Percentiles rank a stretch among this genome's conserved stretches.
These are phyloP conservation scores for Babesia gibsoni DNA, from an alignment of 169 alveolate species.

Conservation along the genomic window DNA sequence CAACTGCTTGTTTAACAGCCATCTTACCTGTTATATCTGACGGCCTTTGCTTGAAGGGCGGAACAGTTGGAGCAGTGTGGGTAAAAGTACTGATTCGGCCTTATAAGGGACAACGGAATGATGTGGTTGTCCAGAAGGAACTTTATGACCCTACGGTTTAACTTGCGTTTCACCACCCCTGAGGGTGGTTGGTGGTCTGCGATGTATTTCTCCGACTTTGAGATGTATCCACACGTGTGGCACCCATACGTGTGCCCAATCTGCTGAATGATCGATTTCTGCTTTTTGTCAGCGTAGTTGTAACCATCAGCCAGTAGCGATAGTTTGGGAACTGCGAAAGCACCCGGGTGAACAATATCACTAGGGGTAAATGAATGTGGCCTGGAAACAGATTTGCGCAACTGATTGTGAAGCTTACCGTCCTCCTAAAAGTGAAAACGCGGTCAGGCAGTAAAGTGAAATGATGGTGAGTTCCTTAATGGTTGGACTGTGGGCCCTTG, in stretches of 20 bases:
- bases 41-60: conserved; percentile 58
- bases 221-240: conserved; percentile 72
- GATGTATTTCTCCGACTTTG: conserved; percentile 50
- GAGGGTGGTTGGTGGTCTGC: conserved; percentile 81
- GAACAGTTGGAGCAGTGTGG: conserved; percentile 73
- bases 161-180: conserved; percentile 54
- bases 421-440: conserved; percentile 50
- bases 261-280: conserved; percentile 32
- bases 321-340: conserved; percentile 43
- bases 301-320: conserved; percentile 57
- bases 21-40: conserved; percentile 37
- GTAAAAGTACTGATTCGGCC: conserved; percentile 70
- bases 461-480: conserved; percentile 24
- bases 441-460: conserved; percentile 25
- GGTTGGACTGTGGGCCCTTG: background rate
- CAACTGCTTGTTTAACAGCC: background rate
- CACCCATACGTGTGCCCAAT: conserved; percentile 71
- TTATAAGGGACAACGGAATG: conserved; percentile 42
- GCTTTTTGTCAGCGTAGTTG: conserved; percentile 39
- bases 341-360: conserved; percentile 59
- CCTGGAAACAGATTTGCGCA: background rate
- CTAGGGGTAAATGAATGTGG: conserved; percentile 64
- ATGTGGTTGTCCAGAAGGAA: conserved; percentile 34
- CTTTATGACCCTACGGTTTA: conserved; percentile 38
- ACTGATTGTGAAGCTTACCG: background rate